Base-by-base conservation (phyloP, 106 monocot species). In the Gastrodia elata region DNA sequence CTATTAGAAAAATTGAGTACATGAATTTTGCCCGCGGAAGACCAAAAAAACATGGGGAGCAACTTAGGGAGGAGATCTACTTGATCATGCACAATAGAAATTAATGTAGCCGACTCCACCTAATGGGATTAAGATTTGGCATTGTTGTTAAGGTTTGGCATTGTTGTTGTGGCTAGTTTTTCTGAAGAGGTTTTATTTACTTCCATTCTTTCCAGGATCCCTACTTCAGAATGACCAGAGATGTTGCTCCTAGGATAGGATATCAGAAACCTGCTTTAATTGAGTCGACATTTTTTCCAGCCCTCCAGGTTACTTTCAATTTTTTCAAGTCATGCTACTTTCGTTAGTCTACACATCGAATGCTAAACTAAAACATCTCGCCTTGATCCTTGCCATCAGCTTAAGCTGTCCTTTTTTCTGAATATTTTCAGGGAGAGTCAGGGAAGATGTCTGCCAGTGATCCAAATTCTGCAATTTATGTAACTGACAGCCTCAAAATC, bases 381-480 rank as follows among this genome's bases (percentile, higher is more conserved):
- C 28, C 27, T 28, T 59, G 11, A 59, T 59, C 25, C 25, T 59
- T 61, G 61, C 30, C 22, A 61, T 27, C 30, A 14, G 61, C 32
- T 30, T 61, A 30, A 61, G 61, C 14, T 61, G 52, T 22, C n/a
- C 52, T 61, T 1, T 69, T 69, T 78, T 75, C 61, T 72, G 56
- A 38, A 65, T 72, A 39, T 27, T 69, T 72, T 40, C 84, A 98
- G 97, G 93, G 97, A 30, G 93, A 98, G 65, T 85, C 84, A 2
- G 91, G 93, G 70, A 98, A 98, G 70, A 93, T 98, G 97, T 98
- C 97, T 41, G 93, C 97, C 33, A 98, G 97, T 85, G 97, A 98
- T 80, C 84, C 97, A 71, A 91, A 93, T 80, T 97, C 97, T 64
- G 97, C 97, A 68, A 98, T 98, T 78, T 98, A 98, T 82, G 97